These are phyloP conservation scores for Silene vulgaris DNA, from an alignment of 179 eudicot genomes.

Conservation along the genomic window DNA sequence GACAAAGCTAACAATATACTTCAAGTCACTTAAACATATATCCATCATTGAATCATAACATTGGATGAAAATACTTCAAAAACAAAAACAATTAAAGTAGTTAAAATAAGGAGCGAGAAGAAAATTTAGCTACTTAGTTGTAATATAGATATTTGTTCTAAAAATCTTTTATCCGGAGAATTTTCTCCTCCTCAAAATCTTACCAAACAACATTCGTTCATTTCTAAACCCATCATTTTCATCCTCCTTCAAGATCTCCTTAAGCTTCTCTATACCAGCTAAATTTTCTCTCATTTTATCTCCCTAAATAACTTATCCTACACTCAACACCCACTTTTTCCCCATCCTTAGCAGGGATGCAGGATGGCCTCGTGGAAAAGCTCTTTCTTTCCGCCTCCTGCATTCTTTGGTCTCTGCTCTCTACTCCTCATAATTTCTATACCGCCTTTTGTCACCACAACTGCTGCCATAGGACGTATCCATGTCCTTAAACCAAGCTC, in stretches of 20 bases:
- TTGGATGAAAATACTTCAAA: too few relatives aligned
- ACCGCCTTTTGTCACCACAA: neutral
- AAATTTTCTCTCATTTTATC: slow-evolving; percentile 12
- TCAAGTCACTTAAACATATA: too few relatives aligned
- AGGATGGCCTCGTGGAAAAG: slow-evolving; percentile 26
- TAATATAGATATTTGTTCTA: neutral
- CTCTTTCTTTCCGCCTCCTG: slow-evolving; percentile 25
- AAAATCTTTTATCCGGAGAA: neutral
- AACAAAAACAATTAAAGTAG: too few relatives aligned
- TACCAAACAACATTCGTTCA: slow-evolving; percentile 7
- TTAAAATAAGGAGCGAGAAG: neutral
- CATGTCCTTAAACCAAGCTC: slow-evolving; percentile 14
- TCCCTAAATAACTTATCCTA: neutral
- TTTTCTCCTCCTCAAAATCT: slow-evolving; percentile 18
- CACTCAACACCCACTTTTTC: neutral
- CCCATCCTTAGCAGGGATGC: slow-evolving; percentile 26
- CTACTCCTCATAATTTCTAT: neutral
- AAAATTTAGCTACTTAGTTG: neutral
- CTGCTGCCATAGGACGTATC: neutral
- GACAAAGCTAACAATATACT: too few relatives aligned
- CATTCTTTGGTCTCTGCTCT: slow-evolving; percentile 13
- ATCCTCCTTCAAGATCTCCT: neutral
- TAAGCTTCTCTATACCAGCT: slow-evolving; percentile 4
- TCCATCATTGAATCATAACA: too few relatives aligned
- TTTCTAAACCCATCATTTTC: neutral